phyloP scores from a whole-genome alignment of 2,329 filamentous ascomycete genomes.

The Fusarium citri region DNA sequence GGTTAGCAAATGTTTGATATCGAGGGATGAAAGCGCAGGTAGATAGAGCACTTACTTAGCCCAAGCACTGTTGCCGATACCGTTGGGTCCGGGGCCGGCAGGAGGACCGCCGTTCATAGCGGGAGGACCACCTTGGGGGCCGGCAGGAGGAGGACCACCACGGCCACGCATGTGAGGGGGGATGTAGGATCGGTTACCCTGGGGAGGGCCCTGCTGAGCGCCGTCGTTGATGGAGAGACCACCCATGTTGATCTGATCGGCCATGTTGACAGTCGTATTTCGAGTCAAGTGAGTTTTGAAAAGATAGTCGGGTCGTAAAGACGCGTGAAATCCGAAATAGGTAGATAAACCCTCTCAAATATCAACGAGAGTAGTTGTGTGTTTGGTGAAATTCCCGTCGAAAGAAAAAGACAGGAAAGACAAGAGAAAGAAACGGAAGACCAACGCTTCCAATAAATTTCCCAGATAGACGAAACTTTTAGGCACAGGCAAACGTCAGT shows the following conservation, averaged over 20 bases:
- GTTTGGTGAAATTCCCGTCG: conserved; percentile 47
- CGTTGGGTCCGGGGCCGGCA: conserved; percentile 52
- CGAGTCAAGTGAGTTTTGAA: conserved; percentile 35
- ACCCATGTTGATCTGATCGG: conserved; percentile 86
- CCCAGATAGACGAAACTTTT: conserved; percentile 50
- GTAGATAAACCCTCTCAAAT: conserved; percentile 45
- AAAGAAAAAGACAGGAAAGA: conserved; percentile 49
- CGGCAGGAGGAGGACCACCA: conserved; percentile 46
- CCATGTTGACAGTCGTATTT: conserved; percentile 68
- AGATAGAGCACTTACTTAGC: conserved; percentile 62
- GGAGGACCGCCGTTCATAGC: conserved; percentile 33
- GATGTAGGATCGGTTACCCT: conserved; percentile 76
- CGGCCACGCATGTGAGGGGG: conserved; percentile 80
- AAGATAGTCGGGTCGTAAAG: conserved; percentile 37
- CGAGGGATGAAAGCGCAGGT: background rate
- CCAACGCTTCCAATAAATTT: conserved; percentile 50
- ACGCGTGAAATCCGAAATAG: conserved; percentile 36
- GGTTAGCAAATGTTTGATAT: conserved; percentile 31
- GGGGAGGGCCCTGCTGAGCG: conserved; percentile 45
- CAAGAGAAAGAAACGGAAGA: conserved; percentile 51
- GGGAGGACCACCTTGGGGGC: conserved; percentile 32
- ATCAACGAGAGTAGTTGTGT: conserved; percentile 39
- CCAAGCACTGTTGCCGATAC: conserved; percentile 74
- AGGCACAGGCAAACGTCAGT: conserved; percentile 48
- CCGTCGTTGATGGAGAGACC: conserved; percentile 72